Conservation (phyloP, 441 rosid species). For the Aquilaria agallochum region DNA sequence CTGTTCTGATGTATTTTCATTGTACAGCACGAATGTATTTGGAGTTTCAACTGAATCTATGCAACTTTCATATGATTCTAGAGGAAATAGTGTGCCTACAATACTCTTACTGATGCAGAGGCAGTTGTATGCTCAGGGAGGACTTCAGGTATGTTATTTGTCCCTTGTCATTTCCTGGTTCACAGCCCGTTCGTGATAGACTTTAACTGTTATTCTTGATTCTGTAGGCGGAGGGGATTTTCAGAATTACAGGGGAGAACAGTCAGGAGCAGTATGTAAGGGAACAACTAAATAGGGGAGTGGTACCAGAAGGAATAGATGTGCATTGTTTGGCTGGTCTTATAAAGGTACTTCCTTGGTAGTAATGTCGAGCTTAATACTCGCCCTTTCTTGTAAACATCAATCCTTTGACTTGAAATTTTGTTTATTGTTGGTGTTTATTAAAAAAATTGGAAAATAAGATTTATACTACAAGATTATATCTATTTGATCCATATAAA, state of each 20-base stretch:
- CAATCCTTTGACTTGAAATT: background rate
- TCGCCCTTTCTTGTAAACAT: background rate
- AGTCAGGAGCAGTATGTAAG: slow-evolving; percentile 63
- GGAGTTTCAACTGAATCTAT: slow-evolving; percentile 74
- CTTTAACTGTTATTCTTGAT: slow-evolving; percentile 1
- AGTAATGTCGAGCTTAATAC: background rate
- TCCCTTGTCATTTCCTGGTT: background rate
- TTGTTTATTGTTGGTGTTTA: background rate
- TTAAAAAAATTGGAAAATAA: background rate
- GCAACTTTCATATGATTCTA: slow-evolving; percentile 65
- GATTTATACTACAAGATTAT: background rate
- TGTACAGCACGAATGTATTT: slow-evolving; percentile 58
- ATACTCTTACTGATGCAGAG: slow-evolving; percentile 69
- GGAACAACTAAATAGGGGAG: slow-evolving; percentile 58
- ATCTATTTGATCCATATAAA: too few relatives aligned
- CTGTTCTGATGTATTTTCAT: slow-evolving; percentile 7
- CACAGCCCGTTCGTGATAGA: background rate
- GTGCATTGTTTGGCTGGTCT: slow-evolving; percentile 80
- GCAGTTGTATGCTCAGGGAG: slow-evolving; percentile 60
- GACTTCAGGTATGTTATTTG: slow-evolving; percentile 34
- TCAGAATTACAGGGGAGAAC: slow-evolving; percentile 64
- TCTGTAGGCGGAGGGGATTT: slow-evolving; percentile 63
- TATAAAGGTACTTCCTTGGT: slow-evolving; percentile 40
- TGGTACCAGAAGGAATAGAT: slow-evolving; percentile 52
- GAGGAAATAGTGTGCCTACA: slow-evolving; percentile 67